These are phyloP conservation scores for Ustilago sp. DNA, from an alignment of 1,284 basidiomycete genomes.

Conservation along the genomic window DNA sequence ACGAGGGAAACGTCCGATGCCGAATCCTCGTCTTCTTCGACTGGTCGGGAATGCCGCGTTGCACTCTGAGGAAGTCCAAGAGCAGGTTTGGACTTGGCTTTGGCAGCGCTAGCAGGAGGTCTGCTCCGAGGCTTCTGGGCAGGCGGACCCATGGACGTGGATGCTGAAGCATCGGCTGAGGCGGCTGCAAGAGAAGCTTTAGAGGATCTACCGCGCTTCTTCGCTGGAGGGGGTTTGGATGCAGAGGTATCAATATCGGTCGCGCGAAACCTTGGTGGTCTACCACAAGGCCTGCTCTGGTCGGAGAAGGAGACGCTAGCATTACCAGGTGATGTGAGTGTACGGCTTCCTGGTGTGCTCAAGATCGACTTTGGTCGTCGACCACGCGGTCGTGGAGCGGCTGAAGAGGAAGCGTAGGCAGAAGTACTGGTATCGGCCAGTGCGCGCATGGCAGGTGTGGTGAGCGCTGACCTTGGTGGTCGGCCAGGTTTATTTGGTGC, in stretches of 20 bases:
- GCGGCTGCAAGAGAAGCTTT: background rate
- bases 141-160: background rate
- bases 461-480: conserved; percentile 21
- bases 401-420: conserved; percentile 14
- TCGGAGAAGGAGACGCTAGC: conserved; percentile 31
- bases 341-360: conserved; percentile 13
- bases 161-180: background rate
- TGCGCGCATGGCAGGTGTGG: conserved; percentile 21
- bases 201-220: conserved; percentile 4
- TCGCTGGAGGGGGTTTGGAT: background rate
- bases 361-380: conserved; percentile 34
- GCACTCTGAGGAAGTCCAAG: conserved; percentile 16
- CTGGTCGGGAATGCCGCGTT: conserved; percentile 11
- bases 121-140: conserved; percentile 19
- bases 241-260: background rate
- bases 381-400: conserved; percentile 16
- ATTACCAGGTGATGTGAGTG: conserved; percentile 3
- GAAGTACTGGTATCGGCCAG: conserved; percentile 17
- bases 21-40: background rate
- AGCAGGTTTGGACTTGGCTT: conserved; percentile 3
- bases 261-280: background rate
- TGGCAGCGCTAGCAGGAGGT: conserved; percentile 19
- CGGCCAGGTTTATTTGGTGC: conserved; percentile 18
- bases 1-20: conserved; percentile 43
- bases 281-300: conserved; percentile 11